These are phyloP conservation scores for Magnaporthiopsis rhizophila DNA, from an alignment of 2,329 filamentous ascomycete species.

Conservation along the genomic window DNA sequence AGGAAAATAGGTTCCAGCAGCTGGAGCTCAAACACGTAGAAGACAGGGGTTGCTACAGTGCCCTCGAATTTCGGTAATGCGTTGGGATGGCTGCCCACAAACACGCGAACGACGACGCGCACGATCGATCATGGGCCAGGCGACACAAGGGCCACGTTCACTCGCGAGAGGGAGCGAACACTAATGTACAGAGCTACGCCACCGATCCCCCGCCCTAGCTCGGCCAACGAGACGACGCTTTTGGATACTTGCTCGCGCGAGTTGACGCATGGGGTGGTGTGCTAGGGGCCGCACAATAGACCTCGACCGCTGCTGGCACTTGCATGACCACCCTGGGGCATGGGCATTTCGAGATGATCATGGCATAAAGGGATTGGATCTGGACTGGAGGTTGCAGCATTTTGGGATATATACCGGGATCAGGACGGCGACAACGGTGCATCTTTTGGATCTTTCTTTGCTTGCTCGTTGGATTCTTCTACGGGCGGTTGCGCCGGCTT, in stretches of 20 bases:
- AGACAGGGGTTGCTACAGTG: constrained; percentile 73
- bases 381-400: background rate
- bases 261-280: background rate
- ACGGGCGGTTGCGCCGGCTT: background rate
- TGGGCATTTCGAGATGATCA: background rate
- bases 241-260: background rate
- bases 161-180: background rate
- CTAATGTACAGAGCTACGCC: background rate
- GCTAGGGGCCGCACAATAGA: background rate
- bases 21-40: constrained; percentile 83
- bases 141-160: background rate
- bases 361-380: background rate
- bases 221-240: background rate
- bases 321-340: background rate
- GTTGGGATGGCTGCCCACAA: background rate
- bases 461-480: background rate
- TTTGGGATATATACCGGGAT: background rate
- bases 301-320: background rate
- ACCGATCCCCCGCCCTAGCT: too few relatives aligned
- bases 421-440: background rate
- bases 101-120: background rate
- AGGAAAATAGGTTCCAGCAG: constrained; percentile 67
- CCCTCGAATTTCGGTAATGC: constrained; percentile 77
- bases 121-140: background rate
- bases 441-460: background rate